Conservation (phyloP, 306 rosid genomes). For the Glycine tomentella region DNA sequence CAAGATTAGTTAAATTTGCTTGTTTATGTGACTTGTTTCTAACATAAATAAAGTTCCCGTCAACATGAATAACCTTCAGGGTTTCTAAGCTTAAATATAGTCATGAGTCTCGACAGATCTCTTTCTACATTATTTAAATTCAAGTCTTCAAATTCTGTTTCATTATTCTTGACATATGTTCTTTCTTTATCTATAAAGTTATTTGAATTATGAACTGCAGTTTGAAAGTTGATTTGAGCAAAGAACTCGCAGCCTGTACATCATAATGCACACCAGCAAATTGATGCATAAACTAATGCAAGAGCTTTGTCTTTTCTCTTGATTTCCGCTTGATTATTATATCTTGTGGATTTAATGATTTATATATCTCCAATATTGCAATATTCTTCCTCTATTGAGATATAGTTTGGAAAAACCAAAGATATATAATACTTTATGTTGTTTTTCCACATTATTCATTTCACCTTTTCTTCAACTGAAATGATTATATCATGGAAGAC, state of each 20-base stretch:
- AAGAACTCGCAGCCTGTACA: conserved; percentile 71
- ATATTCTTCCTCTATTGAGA: conserved; percentile 4
- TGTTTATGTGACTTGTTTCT: conserved; percentile 42
- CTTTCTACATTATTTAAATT: conserved; percentile 33
- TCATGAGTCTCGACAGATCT: too few species aligned
- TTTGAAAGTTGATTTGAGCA: conserved; percentile 93
- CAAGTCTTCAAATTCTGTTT: conserved; percentile 29
- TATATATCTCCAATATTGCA: conserved; percentile 14
- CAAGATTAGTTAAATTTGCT: not conserved
- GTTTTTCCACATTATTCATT: conserved; percentile 38
- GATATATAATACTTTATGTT: not conserved
- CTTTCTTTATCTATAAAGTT: conserved; percentile 23
- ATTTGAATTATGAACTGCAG: conserved; percentile 54
- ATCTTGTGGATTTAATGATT: conserved; percentile 17
- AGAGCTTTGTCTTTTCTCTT: conserved; percentile 32
- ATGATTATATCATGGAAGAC: conserved; percentile 57
- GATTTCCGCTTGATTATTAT: conserved; percentile 15
- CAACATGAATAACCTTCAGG: conserved; percentile 74
- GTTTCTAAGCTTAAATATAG: conserved; percentile 67
- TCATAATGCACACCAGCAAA: conserved; percentile 44
- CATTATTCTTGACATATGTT: not conserved
- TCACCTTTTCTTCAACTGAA: conserved; percentile 28
- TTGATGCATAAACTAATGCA: conserved; percentile 62
- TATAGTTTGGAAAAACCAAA: not conserved
- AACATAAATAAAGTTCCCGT: conserved; percentile 42